These are phyloP conservation scores for sunflower (Helianthus annuus) DNA, from an alignment of 129 eudicot species.

Conservation along the genomic window DNA sequence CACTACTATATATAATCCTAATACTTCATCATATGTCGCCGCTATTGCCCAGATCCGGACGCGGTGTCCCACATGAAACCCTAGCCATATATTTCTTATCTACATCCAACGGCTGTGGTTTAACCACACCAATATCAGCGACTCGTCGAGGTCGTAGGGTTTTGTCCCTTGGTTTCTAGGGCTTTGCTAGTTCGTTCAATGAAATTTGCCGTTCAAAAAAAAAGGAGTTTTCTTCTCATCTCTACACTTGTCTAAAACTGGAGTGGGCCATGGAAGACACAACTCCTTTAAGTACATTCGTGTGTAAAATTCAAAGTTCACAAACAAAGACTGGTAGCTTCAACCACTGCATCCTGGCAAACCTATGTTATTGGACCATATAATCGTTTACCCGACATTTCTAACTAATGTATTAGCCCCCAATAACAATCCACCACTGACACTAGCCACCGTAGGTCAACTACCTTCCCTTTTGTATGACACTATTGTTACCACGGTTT, in stretches of 20 bases:
- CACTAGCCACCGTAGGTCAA: neutral
- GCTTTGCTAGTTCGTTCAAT: too few relatives aligned
- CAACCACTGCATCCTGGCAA: neutral
- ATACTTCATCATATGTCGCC: too few relatives aligned
- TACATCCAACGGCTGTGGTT: too few relatives aligned
- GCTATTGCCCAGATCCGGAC: too few relatives aligned
- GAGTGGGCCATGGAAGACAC: conserved; percentile 21
- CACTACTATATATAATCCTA: too few relatives aligned
- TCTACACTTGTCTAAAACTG: conserved; percentile 21
- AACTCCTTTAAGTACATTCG: conserved; percentile 4
- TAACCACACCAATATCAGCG: too few relatives aligned
- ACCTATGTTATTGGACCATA: neutral
- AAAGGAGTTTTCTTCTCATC: neutral
- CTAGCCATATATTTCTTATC: too few relatives aligned
- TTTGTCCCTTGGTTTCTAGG: too few relatives aligned
- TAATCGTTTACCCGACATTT: neutral
- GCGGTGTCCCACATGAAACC: too few relatives aligned
- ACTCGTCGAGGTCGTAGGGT: too few relatives aligned
- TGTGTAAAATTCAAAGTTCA: conserved; percentile 4
- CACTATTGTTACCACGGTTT: conserved; percentile 7
- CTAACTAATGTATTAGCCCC: neutral
- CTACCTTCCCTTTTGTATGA: neutral
- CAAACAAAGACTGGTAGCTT: neutral
- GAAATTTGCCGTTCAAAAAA: too few relatives aligned
- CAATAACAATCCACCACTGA: too few relatives aligned